phyloP scores from a whole-genome alignment of 2,329 filamentous ascomycete species.

The Ambrosiella cleistominuta region DNA sequence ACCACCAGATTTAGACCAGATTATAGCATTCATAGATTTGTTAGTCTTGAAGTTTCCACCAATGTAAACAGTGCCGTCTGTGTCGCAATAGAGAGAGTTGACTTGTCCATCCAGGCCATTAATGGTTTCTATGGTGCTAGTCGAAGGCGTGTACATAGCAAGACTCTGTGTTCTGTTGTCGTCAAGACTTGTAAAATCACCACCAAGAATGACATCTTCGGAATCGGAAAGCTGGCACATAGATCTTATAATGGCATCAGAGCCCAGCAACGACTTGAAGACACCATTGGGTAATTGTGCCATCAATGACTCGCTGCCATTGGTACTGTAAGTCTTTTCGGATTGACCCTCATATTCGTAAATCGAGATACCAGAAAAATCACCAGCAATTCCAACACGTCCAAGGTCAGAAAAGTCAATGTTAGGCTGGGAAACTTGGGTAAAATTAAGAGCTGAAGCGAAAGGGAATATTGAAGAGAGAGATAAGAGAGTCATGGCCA shows the following conservation, averaged over 20 bases:
- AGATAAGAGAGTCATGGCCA: conserved; percentile 7
- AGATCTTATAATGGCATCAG: conserved; percentile 69
- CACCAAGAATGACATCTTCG: conserved; percentile 62
- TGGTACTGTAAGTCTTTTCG: conserved; percentile 46
- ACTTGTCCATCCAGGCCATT: conserved; percentile 71
- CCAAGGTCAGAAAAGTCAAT: conserved; percentile 67
- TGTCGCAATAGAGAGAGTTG: conserved; percentile 66
- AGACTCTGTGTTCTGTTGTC: conserved; percentile 59
- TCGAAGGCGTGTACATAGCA: conserved; percentile 62
- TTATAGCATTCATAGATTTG: conserved; percentile 78
- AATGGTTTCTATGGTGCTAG: conserved; percentile 52
- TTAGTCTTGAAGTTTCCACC: conserved; percentile 68
- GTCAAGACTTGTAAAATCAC: conserved; percentile 87
- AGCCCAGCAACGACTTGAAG: conserved; percentile 54
- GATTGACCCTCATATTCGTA: conserved; percentile 73
- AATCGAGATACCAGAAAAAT: conserved; percentile 81
- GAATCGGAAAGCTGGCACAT: conserved; percentile 63
- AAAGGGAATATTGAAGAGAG: conserved; percentile 11
- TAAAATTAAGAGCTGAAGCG: conserved; percentile 36
- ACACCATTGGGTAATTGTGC: conserved; percentile 71
- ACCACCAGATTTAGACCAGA: conserved; percentile 50
- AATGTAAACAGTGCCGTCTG: conserved; percentile 65
- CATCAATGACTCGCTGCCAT: conserved; percentile 69
- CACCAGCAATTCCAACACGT: conserved; percentile 66
- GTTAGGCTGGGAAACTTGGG: conserved; percentile 45